Conservation (phyloP, 768 basidiomycete genomes). For the Aureoboletus auriporus region DNA sequence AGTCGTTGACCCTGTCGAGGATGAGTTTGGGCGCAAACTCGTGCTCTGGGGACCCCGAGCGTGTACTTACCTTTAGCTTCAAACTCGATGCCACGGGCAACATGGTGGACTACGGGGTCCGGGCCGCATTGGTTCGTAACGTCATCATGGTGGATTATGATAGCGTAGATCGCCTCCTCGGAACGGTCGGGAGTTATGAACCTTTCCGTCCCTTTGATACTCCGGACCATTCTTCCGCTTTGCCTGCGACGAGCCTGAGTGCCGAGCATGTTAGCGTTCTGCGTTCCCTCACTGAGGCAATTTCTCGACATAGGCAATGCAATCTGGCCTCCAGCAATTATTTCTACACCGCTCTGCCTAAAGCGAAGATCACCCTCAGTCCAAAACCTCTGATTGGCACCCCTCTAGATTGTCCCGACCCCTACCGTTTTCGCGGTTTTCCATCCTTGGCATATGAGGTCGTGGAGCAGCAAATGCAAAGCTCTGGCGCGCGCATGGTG, state of each 20-base stretch:
- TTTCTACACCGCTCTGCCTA: constrained; percentile 25
- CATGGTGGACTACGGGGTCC: constrained; percentile 66
- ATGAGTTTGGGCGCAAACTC: constrained; percentile 45
- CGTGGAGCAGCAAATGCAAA: constrained; percentile 12
- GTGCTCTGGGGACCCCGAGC: constrained; percentile 38
- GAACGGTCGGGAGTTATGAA: constrained; percentile 11
- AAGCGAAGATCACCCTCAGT: constrained; percentile 25
- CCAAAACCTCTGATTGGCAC: constrained; percentile 31
- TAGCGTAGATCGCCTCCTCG: constrained; percentile 53
- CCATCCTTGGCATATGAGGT: constrained; percentile 49
- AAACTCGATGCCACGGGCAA: constrained; percentile 59
- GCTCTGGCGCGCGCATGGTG: constrained; percentile 46
- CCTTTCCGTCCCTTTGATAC: constrained; percentile 21
- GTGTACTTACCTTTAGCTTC: constrained; percentile 76
- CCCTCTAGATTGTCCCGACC: constrained; percentile 25
- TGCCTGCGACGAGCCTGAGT: constrained; percentile 6
- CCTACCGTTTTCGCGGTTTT: constrained; percentile 43
- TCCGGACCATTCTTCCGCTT: neutral
- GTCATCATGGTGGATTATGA: constrained; percentile 63
- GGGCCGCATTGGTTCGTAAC: constrained; percentile 72
- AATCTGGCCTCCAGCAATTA: constrained; percentile 17
- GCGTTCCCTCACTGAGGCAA: constrained; percentile 26
- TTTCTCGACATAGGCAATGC: constrained; percentile 22
- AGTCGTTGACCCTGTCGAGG: constrained; percentile 43
- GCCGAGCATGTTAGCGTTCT: constrained; percentile 26